Evolutionary conservation across 1,284 basidiomycete genomes (phyloP).

Genomic region (Ustilago bromivora): DNA sequence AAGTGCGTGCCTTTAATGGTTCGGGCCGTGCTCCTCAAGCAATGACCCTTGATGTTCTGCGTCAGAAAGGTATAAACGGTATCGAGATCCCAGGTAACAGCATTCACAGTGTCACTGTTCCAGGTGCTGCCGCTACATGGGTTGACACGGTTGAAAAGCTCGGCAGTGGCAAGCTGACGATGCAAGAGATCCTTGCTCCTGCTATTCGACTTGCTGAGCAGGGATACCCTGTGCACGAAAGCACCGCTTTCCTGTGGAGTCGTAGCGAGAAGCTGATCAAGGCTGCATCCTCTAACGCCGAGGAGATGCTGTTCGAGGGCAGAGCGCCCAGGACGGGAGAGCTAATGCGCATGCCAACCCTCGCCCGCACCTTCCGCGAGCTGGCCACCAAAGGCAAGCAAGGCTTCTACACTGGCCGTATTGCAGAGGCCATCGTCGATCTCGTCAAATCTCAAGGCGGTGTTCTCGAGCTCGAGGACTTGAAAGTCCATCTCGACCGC

Average conservation of each 20-base stretch:
- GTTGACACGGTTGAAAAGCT: constrained; percentile 85
- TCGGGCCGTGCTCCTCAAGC: constrained; percentile 81
- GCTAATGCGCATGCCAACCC: constrained; percentile 74
- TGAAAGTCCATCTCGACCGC: constrained; percentile 76
- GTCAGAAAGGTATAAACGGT: constrained; percentile 78
- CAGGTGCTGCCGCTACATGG: constrained; percentile 93
- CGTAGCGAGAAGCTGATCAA: constrained; percentile 80
- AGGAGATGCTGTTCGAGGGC: constrained; percentile 83
- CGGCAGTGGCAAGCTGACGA: constrained; percentile 82
- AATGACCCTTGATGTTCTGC: constrained; percentile 80
- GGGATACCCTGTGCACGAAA: constrained; percentile 63
- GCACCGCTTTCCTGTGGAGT: constrained; percentile 75
- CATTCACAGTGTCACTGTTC: constrained; percentile 90
- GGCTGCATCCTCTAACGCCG: constrained; percentile 82
- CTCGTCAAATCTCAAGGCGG: constrained; percentile 80
- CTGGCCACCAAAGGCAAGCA: constrained; percentile 84
- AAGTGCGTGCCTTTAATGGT: constrained; percentile 85
- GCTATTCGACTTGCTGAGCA: constrained; percentile 69
- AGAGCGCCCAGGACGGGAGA: constrained; percentile 75
- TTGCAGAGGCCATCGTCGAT: constrained; percentile 90
- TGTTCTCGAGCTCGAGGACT: constrained; percentile 87
- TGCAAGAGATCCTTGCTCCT: constrained; percentile 87
- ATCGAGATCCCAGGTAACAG: constrained; percentile 69
- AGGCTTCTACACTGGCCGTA: constrained; percentile 89
- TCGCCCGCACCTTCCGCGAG: constrained; percentile 85